These are phyloP conservation scores for Cryomyces minteri DNA, from an alignment of 495 filamentous ascomycete genomes.

Conservation along the genomic window DNA sequence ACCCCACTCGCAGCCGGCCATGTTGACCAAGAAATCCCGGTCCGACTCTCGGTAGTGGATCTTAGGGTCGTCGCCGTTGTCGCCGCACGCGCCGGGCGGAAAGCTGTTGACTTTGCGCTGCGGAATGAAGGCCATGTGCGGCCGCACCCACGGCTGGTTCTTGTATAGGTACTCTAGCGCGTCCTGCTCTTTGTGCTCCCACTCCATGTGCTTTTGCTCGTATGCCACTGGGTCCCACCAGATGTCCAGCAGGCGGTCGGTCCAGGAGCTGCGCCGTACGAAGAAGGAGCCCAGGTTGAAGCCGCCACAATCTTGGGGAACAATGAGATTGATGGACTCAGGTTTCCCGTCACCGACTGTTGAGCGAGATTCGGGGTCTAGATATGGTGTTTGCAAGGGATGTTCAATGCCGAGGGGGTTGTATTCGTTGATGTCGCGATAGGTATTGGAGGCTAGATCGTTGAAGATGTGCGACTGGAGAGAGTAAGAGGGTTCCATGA, in stretches of 20 bases:
- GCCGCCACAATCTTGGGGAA: constrained; percentile 87
- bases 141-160: constrained; percentile 83
- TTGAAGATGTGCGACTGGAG: constrained; percentile 83
- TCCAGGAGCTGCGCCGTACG: constrained; percentile 65
- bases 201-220: constrained; percentile 98
- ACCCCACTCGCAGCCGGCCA: constrained; percentile 94
- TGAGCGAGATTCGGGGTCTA: constrained; percentile 55
- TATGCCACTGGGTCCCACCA: constrained; percentile 99
- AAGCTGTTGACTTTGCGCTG: constrained; percentile 92
- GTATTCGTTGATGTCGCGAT: constrained; percentile 91
- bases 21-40: constrained; percentile 92
- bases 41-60: constrained; percentile 79
- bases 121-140: constrained; percentile 72
- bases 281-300: constrained; percentile 98
- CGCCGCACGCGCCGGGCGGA: constrained; percentile 73
- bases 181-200: constrained; percentile 98
- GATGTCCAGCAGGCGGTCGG: constrained; percentile 78
- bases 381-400: constrained; percentile 48
- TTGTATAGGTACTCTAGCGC: constrained; percentile 83
- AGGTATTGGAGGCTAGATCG: constrained; percentile 51
- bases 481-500: constrained; percentile 91
- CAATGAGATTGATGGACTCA: constrained; percentile 64
- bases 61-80: constrained; percentile 48
- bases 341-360: constrained; percentile 53
- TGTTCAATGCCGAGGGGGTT: constrained; percentile 92